Conservation (phyloP, 2,329 filamentous ascomycete genomes). For the Cadophora luteo-olivacea region DNA sequence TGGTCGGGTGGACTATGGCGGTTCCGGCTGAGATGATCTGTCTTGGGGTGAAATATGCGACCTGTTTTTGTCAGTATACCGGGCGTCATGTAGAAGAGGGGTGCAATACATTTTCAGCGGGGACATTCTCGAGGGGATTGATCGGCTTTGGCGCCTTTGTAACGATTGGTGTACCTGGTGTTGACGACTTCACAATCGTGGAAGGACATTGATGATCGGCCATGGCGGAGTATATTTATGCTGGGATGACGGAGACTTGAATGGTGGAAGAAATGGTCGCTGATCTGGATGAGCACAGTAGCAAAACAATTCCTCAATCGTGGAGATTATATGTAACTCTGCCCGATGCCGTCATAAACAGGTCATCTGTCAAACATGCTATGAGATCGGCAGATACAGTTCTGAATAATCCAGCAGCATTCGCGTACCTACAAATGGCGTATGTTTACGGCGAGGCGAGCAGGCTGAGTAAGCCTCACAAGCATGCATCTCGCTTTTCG, state of each 20-base stretch:
- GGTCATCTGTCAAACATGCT: not conserved
- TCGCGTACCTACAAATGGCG: not conserved
- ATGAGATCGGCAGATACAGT: not conserved
- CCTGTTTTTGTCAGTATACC: not conserved
- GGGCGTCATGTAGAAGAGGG: no score
- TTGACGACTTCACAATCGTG: slow-evolving; percentile 4
- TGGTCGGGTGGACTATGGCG: slow-evolving; percentile 45
- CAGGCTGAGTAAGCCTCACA: slow-evolving; percentile 14
- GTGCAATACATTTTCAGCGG: not conserved
- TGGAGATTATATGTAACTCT: slow-evolving; percentile 8
- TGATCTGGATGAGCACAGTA: no score
- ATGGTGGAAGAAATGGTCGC: no score
- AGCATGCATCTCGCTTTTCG: not conserved
- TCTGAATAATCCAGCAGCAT: slow-evolving; percentile 17
- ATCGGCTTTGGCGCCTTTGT: not conserved
- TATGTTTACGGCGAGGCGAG: slow-evolving; percentile 8
- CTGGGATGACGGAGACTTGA: no score
- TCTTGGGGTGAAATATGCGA: slow-evolving; percentile 53
- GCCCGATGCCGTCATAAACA: not conserved
- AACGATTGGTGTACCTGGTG: not conserved
- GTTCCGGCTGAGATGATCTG: slow-evolving; percentile 52
- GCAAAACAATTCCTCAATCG: no score
- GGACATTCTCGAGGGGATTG: slow-evolving; percentile 14
- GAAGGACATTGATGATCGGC: slow-evolving; percentile 13
- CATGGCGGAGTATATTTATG: not conserved